phyloP scores from a whole-genome alignment of 441 rosid species.

The Metrosideros polymorpha region DNA sequence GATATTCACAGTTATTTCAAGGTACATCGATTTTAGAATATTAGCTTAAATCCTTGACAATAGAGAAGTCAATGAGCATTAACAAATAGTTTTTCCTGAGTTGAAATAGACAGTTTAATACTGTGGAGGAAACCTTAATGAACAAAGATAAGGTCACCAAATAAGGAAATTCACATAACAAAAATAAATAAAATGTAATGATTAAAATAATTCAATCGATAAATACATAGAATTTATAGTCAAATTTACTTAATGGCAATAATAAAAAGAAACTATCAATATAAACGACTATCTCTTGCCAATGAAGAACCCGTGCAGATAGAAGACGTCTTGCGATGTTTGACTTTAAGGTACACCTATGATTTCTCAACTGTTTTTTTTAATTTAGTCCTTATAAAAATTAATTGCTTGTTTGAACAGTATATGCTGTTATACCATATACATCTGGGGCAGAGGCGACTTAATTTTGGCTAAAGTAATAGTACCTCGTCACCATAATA shows the following conservation, averaged over 20 bases:
- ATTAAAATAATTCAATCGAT: too few species aligned
- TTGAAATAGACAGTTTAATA: neutral
- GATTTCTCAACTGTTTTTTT: neutral
- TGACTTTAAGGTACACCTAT: neutral
- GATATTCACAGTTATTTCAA: too few species aligned
- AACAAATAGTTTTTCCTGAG: neutral
- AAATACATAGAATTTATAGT: too few species aligned
- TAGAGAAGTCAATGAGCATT: neutral
- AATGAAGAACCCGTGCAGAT: neutral
- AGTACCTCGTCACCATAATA: neutral
- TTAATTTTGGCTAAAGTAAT: neutral
- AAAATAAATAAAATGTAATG: too few species aligned
- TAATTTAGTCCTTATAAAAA: neutral
- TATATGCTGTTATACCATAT: neutral
- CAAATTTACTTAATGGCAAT: neutral
- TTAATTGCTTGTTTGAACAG: neutral
- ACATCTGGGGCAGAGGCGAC: too few species aligned
- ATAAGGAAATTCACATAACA: neutral
- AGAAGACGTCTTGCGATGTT: neutral
- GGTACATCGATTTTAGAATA: too few species aligned
- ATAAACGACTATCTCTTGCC: neutral
- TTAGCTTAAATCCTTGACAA: neutral
- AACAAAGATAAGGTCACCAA: neutral
- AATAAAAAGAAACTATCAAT: neutral
- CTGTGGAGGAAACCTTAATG: neutral